These are phyloP conservation scores for Nemania abortiva DNA, from an alignment of 2,329 filamentous ascomycete species.

Conservation along the genomic window DNA sequence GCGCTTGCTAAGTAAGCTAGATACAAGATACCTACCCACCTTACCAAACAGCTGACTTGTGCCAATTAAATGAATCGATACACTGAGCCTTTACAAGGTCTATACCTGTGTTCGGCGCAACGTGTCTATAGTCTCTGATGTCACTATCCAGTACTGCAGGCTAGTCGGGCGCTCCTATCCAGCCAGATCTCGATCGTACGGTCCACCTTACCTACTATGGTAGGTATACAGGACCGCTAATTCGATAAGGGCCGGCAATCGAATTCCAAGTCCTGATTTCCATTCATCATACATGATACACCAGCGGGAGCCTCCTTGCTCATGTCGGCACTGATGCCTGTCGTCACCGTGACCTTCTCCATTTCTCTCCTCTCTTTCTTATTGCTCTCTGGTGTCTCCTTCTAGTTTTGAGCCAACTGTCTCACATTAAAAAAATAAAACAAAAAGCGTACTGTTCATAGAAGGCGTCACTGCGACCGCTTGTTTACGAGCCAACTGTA, in stretches of 20 bases:
- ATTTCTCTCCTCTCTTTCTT: conserved; percentile 4
- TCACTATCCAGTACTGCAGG: conserved; percentile 1
- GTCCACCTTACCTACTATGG: conserved; percentile 16
- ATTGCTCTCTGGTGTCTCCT: neutral
- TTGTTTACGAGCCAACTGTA: neutral
- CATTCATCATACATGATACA: conserved; percentile 36
- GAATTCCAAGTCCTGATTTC: conserved; percentile 18
- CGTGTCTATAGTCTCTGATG: neutral
- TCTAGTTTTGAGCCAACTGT: conserved; percentile 9
- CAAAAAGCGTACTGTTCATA: conserved; percentile 10
- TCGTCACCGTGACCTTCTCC: conserved; percentile 13
- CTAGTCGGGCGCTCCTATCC: neutral
- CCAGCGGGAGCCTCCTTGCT: conserved; percentile 30
- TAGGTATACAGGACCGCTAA: neutral
- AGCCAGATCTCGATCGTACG: conserved; percentile 28
- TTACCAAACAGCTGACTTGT: conserved; percentile 12
- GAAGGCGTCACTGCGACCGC: conserved; percentile 5
- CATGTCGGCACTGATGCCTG: conserved; percentile 31
- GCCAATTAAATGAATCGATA: conserved; percentile 4
- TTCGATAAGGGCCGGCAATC: conserved; percentile 7
- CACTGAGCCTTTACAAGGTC: neutral
- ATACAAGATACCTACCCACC: neutral
- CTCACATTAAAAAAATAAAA: conserved; percentile 26
- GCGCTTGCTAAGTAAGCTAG: too few species aligned
- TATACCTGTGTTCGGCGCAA: neutral